Conservation (phyloP, 2,329 filamentous ascomycete species). For the Diaporthe sp. region DNA sequence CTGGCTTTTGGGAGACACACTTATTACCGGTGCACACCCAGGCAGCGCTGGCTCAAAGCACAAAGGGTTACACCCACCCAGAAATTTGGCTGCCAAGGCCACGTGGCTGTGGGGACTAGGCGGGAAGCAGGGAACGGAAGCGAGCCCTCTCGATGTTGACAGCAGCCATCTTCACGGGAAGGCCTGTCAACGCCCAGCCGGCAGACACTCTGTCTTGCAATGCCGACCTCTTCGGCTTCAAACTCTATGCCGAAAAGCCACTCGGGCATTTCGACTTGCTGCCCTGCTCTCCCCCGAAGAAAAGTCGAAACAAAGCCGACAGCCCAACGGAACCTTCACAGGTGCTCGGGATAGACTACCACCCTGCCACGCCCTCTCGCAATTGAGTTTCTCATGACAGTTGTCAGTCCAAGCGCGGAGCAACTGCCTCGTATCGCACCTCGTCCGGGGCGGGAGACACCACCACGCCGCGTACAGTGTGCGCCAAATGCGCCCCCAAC, state of each 20-base stretch:
- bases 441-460: neutral
- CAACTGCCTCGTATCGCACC: neutral
- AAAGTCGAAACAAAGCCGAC: constrained; percentile 15
- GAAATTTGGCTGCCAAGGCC: constrained; percentile 2
- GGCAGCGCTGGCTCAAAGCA: neutral
- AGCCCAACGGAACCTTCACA: neutral
- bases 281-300: neutral
- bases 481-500: neutral
- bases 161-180: neutral
- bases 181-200: constrained; percentile 5
- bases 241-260: neutral
- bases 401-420: constrained; percentile 19
- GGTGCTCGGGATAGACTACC: neutral
- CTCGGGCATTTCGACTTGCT: neutral
- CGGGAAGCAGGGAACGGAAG: constrained; percentile 7
- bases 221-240: neutral
- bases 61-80: constrained; percentile 15
- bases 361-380: neutral
- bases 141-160: constrained; percentile 1
- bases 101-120: constrained; percentile 18
- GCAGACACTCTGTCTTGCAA: neutral
- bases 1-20: neutral
- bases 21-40: neutral
- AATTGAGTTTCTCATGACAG: constrained; percentile 19
- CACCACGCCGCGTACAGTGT: neutral